Evolutionary conservation across 2,329 filamentous ascomycete species (phyloP).

Genomic region (Amesomyces nigricolor): DNA sequence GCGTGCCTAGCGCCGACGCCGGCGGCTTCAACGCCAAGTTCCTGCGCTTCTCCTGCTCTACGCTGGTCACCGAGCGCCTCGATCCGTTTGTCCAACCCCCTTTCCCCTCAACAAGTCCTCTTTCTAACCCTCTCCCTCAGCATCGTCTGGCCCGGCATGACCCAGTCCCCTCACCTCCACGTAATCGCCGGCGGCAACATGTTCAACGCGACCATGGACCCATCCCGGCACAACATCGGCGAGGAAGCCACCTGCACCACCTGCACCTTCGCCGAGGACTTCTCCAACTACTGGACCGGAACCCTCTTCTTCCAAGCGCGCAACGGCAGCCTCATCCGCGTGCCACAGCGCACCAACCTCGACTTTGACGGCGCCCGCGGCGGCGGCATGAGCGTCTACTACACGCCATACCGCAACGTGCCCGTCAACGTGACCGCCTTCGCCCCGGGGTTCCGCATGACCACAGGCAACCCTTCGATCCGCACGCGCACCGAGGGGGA

Average conservation of each 20-base stretch:
- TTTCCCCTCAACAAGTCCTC: background rate
- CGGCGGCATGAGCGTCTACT: conserved; percentile 21
- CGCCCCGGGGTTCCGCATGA: conserved; percentile 22
- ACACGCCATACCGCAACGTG: conserved; percentile 10
- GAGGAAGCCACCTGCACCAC: conserved; percentile 20
- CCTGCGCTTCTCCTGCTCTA: conserved; percentile 21
- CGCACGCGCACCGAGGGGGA: conserved; percentile 12
- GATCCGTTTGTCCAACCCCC: conserved; percentile 14
- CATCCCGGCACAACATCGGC: conserved; percentile 16
- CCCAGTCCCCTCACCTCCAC: conserved; percentile 19
- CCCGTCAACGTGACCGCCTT: conserved; percentile 14
- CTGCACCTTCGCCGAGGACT: conserved; percentile 20
- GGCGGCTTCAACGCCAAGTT: background rate
- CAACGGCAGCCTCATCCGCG: conserved; percentile 18
- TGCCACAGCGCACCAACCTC: conserved; percentile 18
- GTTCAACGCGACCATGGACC: conserved; percentile 22
- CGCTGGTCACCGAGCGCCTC: conserved; percentile 21
- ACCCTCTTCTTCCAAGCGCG: conserved; percentile 20
- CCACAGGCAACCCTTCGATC: conserved; percentile 18
- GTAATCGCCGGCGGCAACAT: conserved; percentile 20
- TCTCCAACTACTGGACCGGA: conserved; percentile 22
- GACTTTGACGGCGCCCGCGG: conserved; percentile 17
- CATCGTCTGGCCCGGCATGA: conserved; percentile 18
- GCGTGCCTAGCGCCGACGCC: conserved; percentile 13
- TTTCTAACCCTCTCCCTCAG: background rate